These are phyloP conservation scores for Eucalyptus melliodora DNA, from an alignment of 345 rosid species.

Conservation along the genomic window DNA sequence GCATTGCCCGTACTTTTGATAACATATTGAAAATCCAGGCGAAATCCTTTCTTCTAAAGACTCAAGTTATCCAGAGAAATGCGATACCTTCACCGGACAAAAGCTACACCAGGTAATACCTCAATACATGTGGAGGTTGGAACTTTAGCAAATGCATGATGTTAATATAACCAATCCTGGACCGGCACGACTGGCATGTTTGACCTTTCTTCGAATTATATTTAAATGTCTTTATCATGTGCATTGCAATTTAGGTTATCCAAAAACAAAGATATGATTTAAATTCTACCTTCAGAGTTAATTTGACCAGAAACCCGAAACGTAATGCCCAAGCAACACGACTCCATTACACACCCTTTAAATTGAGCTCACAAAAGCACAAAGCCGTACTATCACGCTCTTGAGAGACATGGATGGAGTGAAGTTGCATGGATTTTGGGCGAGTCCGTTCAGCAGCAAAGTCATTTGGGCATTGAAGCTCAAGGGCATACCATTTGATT, in stretches of 20 bases:
- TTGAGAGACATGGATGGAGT: not conserved
- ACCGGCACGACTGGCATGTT: not conserved
- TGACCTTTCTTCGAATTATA: not conserved
- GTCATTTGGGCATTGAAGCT: slow-evolving; percentile 17
- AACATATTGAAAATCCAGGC: not conserved
- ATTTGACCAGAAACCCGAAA: not conserved
- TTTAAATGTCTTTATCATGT: not conserved
- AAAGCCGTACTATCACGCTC: not conserved
- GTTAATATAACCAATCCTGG: not conserved
- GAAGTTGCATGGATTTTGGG: slow-evolving; percentile 10
- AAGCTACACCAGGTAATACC: not conserved
- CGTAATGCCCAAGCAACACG: not conserved
- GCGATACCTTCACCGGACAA: not conserved
- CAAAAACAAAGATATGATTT: not conserved
- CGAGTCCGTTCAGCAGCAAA: slow-evolving; percentile 8
- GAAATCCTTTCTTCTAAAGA: not conserved
- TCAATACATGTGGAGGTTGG: not conserved
- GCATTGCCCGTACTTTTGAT: not conserved
- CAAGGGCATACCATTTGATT: slow-evolving; percentile 11
- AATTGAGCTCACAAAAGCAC: not conserved
- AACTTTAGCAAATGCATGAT: not conserved
- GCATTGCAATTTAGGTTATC: not conserved
- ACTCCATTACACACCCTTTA: not conserved
- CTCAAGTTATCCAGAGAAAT: not conserved
- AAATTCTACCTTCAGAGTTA: not conserved